Evolutionary conservation across 345 rosid species (phyloP), one percentile per base, ranked within the genome.

Genomic region (Gynandropsis gynandra): DNA sequence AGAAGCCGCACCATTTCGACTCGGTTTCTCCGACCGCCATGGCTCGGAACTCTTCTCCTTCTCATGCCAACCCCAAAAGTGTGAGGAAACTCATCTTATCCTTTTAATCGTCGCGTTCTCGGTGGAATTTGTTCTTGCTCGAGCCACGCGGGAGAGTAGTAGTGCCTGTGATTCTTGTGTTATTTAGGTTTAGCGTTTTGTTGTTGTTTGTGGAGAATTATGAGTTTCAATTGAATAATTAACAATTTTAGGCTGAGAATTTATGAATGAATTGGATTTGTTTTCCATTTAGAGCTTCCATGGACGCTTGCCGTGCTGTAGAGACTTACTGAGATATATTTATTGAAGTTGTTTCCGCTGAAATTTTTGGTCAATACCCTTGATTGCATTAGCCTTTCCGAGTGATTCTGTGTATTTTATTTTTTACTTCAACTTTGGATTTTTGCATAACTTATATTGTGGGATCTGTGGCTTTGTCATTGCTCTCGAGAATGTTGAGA

Each of bases 1-100:
- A 75, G 74, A 85, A 78, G 79, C 76, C 73, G 66, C 82, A 75
- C 55, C 85, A 71, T 62, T 7, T 78, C 40, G 73, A 69, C 47
- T 58, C 75, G 14, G 72, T 66, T 14, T 66, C 82, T 41, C 77
- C 83, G 4, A 49, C 77, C 53, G 11, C 66, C 42, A 74, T 70
- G 77, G 70, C 85, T 19, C 79, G 73, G 45, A 74, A 64, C 55
- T 72, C 81, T 58, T 59, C 77, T 18, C 56, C 79, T 54, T 75
- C 83, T 64, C 77, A 70, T 12, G 66, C 76, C 34, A 45, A 41
- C 43, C 60, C 64, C 52, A 74, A 78, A 69, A 35, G 76, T 1
- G 85, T 84, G 69, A 50, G 59, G 9, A 7, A 31, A 20, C 59
- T 19, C 29, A 50, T 16, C 50, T 14, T 27, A 42, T 34, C 35